Base-by-base conservation (phyloP, 2,329 filamentous ascomycete genomes). In the Monosporascus sp. region DNA sequence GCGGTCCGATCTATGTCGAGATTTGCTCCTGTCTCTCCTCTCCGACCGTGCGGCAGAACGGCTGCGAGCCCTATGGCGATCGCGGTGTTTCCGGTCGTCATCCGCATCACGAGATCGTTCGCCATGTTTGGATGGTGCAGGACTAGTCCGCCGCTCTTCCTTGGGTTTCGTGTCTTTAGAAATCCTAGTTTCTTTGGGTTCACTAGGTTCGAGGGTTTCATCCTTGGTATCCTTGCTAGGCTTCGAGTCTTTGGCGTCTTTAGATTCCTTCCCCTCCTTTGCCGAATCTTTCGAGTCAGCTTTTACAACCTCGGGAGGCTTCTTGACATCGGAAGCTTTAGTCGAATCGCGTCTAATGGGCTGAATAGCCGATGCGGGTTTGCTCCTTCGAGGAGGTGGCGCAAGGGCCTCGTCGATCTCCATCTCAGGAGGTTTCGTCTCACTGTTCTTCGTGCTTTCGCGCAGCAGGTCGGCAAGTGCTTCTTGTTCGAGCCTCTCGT, bases 351-450 rank as follows among this genome's bases (percentile, higher is more conserved):
- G 67, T 50, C 74, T 68, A 50, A 84, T 79, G 2, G 82, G 82
- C 52, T 82, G 76, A 53, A 85, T 85, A 31, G 82, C 82, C 20
- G 82, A 85, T 5, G 77, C 77, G 1, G 81, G 81, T 71, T 65
- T 77, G 48, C 63, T 64, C 59, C 71, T 78, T 73, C 66, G 74
- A 2, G 80, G 82, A 1, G 82, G 82, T 3, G 82, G 82, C 2
- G 75, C 77, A 26, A 85, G 69, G 16, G 78, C 75, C 49, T 78
- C 73, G 55, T 84, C 82, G 40, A 84, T 71, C 58, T 85, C 82
- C 46, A 82, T 63, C 60, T 84, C 82, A 7, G 76, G 77, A 52
- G 78, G 74, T 55, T 78, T 77, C 3, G 72, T 26, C 26, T 46
- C 69, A 3, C 72, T 66, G 26, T 73, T 71, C 44, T 76, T 76